These are phyloP conservation scores for Eucalyptus curtisii DNA, from an alignment of 345 rosid genomes.

Conservation along the genomic window DNA sequence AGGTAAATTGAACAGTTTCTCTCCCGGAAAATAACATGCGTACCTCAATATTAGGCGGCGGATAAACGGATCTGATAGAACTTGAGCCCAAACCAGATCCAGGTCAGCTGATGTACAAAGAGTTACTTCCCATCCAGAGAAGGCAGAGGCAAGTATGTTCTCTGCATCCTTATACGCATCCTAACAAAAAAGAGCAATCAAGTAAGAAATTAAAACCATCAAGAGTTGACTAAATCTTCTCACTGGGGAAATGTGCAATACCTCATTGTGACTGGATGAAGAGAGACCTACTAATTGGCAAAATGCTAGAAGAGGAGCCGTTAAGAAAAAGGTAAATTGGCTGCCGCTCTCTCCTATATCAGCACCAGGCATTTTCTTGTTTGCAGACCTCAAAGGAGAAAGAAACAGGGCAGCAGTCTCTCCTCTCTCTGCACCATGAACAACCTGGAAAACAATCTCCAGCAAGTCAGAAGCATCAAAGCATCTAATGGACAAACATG, in stretches of 20 bases:
- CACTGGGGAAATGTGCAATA: conserved; percentile 10
- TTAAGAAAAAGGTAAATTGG: conserved; percentile 87
- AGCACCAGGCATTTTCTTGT: conserved; percentile 25
- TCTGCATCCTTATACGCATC: conserved; percentile 53
- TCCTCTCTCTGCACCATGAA: conserved; percentile 86
- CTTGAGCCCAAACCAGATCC: conserved; percentile 95
- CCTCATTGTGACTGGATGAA: conserved; percentile 28
- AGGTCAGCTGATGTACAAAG: conserved; percentile 67
- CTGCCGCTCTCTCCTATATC: conserved; percentile 41
- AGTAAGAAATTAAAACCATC: not conserved
- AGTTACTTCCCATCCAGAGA: conserved; percentile 79
- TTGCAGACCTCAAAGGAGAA: conserved; percentile 66
- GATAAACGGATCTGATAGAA: conserved; percentile 73
- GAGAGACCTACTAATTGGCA: conserved; percentile 66
- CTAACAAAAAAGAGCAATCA: conserved; percentile 12
- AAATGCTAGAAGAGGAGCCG: conserved; percentile 89
- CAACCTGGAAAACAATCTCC: conserved; percentile 34
- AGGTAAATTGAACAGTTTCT: not conserved
- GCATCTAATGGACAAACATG: not conserved
- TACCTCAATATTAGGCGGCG: conserved; percentile 91
- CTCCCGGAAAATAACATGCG: not conserved
- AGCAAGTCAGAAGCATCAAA: not conserved
- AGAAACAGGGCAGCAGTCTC: conserved; percentile 84
- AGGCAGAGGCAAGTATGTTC: conserved; percentile 58
- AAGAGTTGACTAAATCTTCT: not conserved